These are phyloP conservation scores for Sarocladium oryzae DNA, from an alignment of 2,329 filamentous ascomycete species.

Conservation along the genomic window DNA sequence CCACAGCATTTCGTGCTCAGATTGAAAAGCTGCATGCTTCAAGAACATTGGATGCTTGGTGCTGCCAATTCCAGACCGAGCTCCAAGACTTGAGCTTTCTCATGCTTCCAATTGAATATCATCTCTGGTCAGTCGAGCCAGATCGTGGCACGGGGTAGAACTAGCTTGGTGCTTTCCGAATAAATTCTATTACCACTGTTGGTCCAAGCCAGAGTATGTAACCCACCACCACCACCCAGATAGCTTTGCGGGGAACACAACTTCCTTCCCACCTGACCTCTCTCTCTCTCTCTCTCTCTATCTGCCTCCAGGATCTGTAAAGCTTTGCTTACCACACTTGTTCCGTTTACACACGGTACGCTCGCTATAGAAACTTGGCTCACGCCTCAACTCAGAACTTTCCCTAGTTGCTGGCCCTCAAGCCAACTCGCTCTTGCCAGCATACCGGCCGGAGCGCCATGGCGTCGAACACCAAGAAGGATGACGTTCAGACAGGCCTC, in stretches of 20 bases:
- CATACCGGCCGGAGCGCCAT: slow-evolving; percentile 12
- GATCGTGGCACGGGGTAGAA: too few relatives aligned
- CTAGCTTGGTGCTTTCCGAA: too few relatives aligned
- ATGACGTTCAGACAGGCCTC: slow-evolving; percentile 23
- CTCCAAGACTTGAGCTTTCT: too few relatives aligned
- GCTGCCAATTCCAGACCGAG: neutral
- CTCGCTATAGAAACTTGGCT: neutral
- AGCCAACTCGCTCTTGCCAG: neutral
- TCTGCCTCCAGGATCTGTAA: too few relatives aligned
- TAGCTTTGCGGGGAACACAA: neutral
- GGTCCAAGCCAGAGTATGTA: neutral
- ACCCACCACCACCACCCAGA: neutral
- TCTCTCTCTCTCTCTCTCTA: too few relatives aligned
- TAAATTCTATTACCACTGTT: neutral
- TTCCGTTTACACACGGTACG: too few relatives aligned
- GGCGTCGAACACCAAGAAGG: slow-evolving; percentile 18
- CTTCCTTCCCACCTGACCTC: neutral
- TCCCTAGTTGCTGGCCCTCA: neutral
- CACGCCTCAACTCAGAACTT: neutral
- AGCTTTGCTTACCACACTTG: neutral
- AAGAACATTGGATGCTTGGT: too few relatives aligned
- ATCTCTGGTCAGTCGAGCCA: too few relatives aligned
- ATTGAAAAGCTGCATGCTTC: too few relatives aligned
- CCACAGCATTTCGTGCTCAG: too few relatives aligned
- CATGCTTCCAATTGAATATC: too few relatives aligned